Evolutionary conservation across 805 yeast species (phyloP).

Genomic region (Yarrowia yakushimensis): DNA sequence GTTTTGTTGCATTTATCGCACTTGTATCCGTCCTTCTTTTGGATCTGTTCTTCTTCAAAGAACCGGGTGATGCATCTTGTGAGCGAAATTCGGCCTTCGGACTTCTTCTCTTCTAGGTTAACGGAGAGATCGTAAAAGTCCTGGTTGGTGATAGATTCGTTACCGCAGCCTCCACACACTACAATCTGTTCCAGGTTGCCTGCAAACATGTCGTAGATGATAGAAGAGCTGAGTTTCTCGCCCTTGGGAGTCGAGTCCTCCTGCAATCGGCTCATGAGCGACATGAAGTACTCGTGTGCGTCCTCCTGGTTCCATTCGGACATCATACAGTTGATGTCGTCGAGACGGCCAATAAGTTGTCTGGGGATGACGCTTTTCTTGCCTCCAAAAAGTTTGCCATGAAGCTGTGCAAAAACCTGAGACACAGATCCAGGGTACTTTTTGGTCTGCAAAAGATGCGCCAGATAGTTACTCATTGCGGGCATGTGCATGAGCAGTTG

Average conservation of each 20-base stretch:
- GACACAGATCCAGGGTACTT: constrained; percentile 33
- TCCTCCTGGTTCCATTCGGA: constrained; percentile 97
- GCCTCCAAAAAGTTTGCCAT: constrained; percentile 35
- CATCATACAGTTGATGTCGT: constrained; percentile 93
- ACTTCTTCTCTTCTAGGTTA: constrained; percentile 52
- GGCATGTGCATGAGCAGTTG: constrained; percentile 90
- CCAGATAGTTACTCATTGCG: constrained; percentile 78
- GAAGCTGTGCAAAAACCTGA: constrained; percentile 35
- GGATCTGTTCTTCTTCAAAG: constrained; percentile 60
- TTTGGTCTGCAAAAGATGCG: constrained; percentile 57
- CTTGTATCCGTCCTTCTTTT: constrained; percentile 52
- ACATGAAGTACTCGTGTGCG: constrained; percentile 95
- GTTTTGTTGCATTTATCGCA: constrained; percentile 82
- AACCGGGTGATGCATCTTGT: constrained; percentile 48
- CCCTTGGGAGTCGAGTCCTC: constrained; percentile 93
- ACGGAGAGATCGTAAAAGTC: constrained; percentile 90
- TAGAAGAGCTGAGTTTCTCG: constrained; percentile 71
- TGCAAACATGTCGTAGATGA: constrained; percentile 90
- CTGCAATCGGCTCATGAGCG: constrained; percentile 78
- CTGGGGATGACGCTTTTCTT: constrained; percentile 62
- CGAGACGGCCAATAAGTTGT: constrained; percentile 63
- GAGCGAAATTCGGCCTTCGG: constrained; percentile 30
- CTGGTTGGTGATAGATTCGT: constrained; percentile 81
- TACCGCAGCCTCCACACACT: constrained; percentile 76
- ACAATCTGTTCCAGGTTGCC: constrained; percentile 83